phyloP scores from a whole-genome alignment of 768 basidiomycete genomes.

The Rhodotorula paludigena region DNA sequence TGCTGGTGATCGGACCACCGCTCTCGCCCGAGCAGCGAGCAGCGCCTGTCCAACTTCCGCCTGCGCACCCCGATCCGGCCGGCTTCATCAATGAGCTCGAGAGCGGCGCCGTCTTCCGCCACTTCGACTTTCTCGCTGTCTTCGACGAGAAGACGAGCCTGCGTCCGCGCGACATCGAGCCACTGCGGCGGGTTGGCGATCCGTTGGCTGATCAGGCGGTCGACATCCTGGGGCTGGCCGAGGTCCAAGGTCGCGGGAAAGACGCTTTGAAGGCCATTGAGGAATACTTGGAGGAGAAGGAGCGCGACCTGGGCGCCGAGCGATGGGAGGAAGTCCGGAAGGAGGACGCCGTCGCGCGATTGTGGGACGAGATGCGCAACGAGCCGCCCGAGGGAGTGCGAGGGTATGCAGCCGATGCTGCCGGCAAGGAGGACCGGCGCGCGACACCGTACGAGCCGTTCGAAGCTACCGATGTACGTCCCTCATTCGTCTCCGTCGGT shows the following conservation, averaged over 20 bases:
- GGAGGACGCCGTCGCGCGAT: conserved; percentile 35
- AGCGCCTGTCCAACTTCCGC: neutral
- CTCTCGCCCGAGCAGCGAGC: neutral
- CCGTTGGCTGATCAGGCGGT: conserved; percentile 42
- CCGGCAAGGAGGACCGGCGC: neutral
- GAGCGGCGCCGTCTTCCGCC: neutral
- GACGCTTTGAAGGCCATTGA: conserved; percentile 41
- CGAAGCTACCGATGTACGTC: conserved; percentile 4
- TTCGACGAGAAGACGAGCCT: neutral
- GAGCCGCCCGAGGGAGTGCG: conserved; percentile 24
- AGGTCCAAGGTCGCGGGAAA: conserved; percentile 32
- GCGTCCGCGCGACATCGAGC: conserved; percentile 15
- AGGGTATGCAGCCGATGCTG: neutral
- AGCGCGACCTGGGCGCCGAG: conserved; percentile 36
- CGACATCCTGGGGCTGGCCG: conserved; percentile 34
- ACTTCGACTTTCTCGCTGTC: conserved; percentile 27
- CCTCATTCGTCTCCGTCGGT: neutral
- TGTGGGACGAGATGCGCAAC: conserved; percentile 43
- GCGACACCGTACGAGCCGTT: conserved; percentile 26
- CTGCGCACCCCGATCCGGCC: conserved; percentile 5
- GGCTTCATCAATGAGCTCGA: conserved; percentile 7
- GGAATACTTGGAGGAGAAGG: conserved; percentile 36
- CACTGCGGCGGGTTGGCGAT: conserved; percentile 41
- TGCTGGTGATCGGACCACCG: conserved; percentile 5
- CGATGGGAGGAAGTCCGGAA: conserved; percentile 23